These are phyloP conservation scores for Limnanthes douglasii DNA, from an alignment of 345 rosid genomes.

Conservation along the genomic window DNA sequence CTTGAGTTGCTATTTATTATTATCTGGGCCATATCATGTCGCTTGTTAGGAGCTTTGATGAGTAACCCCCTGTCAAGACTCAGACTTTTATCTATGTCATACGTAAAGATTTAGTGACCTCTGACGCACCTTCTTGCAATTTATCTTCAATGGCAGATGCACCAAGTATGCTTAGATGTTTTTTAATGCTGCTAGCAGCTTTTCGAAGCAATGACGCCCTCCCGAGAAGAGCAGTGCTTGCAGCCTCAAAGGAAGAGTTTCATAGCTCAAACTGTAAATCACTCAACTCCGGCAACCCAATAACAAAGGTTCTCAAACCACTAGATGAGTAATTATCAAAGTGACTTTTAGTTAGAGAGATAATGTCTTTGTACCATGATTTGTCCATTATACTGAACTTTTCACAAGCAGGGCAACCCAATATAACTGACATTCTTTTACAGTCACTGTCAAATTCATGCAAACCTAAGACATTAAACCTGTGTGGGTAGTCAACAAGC, in stretches of 20 bases:
- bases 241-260: slow-evolving; percentile 46
- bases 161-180: slow-evolving; percentile 36
- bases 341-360: slow-evolving; percentile 35
- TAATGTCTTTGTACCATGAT: slow-evolving; percentile 16
- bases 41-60: slow-evolving; percentile 56
- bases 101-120: slow-evolving; percentile 55
- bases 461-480: slow-evolving; percentile 65
- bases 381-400: slow-evolving; percentile 47
- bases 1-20: slow-evolving; percentile 41
- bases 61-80: slow-evolving; percentile 76
- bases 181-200: slow-evolving; percentile 41
- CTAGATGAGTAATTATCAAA: slow-evolving; percentile 33
- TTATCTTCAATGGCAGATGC: slow-evolving; percentile 75
- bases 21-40: slow-evolving; percentile 52
- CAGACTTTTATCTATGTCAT: slow-evolving; percentile 56
- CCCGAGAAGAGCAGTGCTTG: slow-evolving; percentile 52
- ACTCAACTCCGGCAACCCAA: slow-evolving; percentile 49
- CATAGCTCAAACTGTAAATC: slow-evolving; percentile 53
- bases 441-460: slow-evolving; percentile 84
- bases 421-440: slow-evolving; percentile 76
- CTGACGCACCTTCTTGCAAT: slow-evolving; percentile 66
- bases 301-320: slow-evolving; percentile 66
- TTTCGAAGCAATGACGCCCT: slow-evolving; percentile 48
- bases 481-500: slow-evolving; percentile 86
- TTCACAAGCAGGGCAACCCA: slow-evolving; percentile 73